These are phyloP conservation scores for Sorghum bicolor DNA, from an alignment of 176 grass and related monocot species.

Conservation along the genomic window DNA sequence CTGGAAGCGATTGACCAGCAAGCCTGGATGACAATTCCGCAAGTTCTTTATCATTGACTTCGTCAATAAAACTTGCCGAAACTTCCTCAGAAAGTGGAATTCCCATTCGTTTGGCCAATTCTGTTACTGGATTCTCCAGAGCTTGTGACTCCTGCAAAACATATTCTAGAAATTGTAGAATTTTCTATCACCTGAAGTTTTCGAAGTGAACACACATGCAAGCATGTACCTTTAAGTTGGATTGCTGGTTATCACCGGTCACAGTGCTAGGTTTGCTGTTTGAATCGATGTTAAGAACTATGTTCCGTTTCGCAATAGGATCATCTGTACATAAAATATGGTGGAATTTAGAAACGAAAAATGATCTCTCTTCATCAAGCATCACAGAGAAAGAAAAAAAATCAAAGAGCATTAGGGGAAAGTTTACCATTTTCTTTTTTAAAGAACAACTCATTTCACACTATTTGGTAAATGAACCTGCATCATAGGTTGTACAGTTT, in stretches of 20 bases:
- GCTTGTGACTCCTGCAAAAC: constrained; percentile 23
- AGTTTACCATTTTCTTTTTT: too few species aligned
- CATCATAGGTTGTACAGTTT: background rate
- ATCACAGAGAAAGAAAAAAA: background rate
- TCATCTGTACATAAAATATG: constrained; percentile 59
- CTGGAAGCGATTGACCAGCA: constrained; percentile 61
- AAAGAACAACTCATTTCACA: background rate
- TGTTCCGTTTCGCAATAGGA: constrained; percentile 75
- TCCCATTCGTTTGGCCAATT: constrained; percentile 70
- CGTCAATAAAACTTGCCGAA: constrained; percentile 58
- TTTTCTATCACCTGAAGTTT: background rate
- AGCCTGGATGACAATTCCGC: constrained; percentile 61
- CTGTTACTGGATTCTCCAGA: constrained; percentile 41
- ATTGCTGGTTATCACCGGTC: constrained; percentile 38
- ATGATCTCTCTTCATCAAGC: background rate
- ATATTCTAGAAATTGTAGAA: constrained; percentile 15
- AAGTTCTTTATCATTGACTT: constrained; percentile 85
- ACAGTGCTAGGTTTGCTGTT: constrained; percentile 37
- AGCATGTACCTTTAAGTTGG: constrained; percentile 51
- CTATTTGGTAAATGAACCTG: background rate
- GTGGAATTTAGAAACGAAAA: constrained; percentile 6
- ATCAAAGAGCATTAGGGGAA: background rate
- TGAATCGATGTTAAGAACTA: constrained; percentile 43
- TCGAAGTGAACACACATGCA: background rate
- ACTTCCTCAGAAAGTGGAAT: constrained; percentile 64